A percentile compares a stretch with the other conserved stretches of the same genome.
Conservation (phyloP, 495 filamentous ascomycete genomes). For the Neurospora sp. region DNA sequence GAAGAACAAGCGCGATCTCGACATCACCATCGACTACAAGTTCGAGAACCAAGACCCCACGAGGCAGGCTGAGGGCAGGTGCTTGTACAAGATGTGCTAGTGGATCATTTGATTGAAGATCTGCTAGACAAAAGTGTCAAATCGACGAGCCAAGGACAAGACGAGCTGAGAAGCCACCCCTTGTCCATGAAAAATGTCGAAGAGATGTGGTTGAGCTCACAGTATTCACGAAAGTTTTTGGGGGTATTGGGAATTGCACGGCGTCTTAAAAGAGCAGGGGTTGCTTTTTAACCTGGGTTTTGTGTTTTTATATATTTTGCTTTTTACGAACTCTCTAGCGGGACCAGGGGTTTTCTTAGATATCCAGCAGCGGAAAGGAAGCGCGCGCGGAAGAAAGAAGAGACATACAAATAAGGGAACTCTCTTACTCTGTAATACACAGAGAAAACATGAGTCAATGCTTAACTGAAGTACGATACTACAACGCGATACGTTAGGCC, state of each 20-base stretch:
- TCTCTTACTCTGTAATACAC: not conserved
- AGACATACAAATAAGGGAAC: not conserved
- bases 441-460: not conserved
- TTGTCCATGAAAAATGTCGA: not conserved
- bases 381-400: not conserved
- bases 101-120: not conserved
- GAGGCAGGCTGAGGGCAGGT: constrained; percentile 56
- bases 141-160: not conserved
- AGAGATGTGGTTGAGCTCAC: not conserved
- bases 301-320: constrained; percentile 1
- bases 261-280: not conserved
- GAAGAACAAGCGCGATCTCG: constrained; percentile 88
- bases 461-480: not conserved
- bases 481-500: not conserved
- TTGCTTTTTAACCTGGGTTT: not conserved
- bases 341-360: not conserved
- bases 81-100: constrained; percentile 84
- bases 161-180: not conserved
- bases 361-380: constrained; percentile 2
- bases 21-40: constrained; percentile 78
- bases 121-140: not conserved
- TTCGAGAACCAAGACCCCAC: constrained; percentile 64
- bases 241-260: not conserved
- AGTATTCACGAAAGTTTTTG: not conserved
- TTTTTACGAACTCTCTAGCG: not conserved